Conservation (phyloP, 73 alveolate species). For the Paramecium primaurelia region DNA sequence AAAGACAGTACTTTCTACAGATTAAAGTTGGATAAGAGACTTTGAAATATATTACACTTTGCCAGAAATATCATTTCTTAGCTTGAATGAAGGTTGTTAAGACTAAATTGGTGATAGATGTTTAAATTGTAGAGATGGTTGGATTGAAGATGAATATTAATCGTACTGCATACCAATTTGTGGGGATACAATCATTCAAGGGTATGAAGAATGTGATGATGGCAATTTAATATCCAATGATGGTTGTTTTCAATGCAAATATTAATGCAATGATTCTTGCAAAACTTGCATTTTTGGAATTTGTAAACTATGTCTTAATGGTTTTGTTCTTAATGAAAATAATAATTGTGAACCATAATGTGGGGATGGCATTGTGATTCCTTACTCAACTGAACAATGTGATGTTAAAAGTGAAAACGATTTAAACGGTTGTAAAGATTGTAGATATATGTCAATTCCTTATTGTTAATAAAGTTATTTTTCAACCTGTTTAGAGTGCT, state of each 20-base stretch:
- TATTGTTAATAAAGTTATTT: not conserved
- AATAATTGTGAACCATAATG: not conserved
- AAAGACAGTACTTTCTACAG: not conserved
- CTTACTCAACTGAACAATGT: not conserved
- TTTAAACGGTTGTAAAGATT: not conserved
- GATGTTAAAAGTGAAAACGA: not conserved
- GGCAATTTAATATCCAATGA: not conserved
- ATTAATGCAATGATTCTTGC: not conserved
- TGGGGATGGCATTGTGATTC: not conserved
- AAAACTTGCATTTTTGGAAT: not conserved
- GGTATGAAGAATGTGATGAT: not conserved
- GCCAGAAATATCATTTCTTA: not conserved
- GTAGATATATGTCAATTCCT: not conserved
- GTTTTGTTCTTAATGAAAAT: not conserved
- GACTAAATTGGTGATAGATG: not conserved
- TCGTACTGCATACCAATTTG: not conserved
- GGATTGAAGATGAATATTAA: not conserved
- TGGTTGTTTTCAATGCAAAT: not conserved
- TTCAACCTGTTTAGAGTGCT: not conserved
- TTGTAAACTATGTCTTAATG: not conserved
- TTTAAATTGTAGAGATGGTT: not conserved
- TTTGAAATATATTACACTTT: not conserved
- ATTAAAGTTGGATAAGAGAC: not conserved
- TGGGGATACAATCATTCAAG: not conserved
- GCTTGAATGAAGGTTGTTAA: not conserved